phyloP scores from a whole-genome alignment of 2,329 filamentous ascomycete species.

The Cryphonectria naterciae region DNA sequence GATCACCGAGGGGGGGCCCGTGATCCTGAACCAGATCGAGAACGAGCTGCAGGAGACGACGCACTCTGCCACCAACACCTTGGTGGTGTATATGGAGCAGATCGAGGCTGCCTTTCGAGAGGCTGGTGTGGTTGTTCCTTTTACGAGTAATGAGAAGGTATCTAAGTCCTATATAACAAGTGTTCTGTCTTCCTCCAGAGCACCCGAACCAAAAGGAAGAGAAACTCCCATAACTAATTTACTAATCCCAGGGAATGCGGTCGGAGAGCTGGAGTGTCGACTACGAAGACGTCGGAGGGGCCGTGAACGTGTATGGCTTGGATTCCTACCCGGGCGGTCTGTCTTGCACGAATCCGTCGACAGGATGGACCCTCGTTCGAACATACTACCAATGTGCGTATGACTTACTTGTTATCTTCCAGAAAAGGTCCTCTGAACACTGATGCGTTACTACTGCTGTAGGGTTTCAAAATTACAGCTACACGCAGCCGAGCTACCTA shows the following conservation, averaged over 20 bases:
- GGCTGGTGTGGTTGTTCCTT: conserved; percentile 53
- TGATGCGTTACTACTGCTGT: background rate
- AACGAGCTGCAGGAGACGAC: conserved; percentile 54
- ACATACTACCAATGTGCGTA: conserved; percentile 55
- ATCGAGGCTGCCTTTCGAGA: conserved; percentile 49
- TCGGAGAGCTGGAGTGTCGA: conserved; percentile 56
- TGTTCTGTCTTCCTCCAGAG: background rate
- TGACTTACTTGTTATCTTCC: too few species aligned
- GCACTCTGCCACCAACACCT: conserved; percentile 47
- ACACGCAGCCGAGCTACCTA: conserved; percentile 56
- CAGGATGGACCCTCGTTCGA: conserved; percentile 53
- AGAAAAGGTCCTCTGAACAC: background rate
- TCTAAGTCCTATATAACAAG: background rate
- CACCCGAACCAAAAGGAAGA: background rate
- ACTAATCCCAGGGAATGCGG: conserved; percentile 42
- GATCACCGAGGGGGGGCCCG: conserved; percentile 55
- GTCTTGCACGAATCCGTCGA: conserved; percentile 53
- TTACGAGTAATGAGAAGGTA: conserved; percentile 53
- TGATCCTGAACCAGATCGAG: conserved; percentile 57
- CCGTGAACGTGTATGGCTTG: conserved; percentile 54
- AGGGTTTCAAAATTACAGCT: conserved; percentile 57
- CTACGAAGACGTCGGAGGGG: conserved; percentile 59
- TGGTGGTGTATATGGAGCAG: conserved; percentile 58
- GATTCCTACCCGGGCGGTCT: conserved; percentile 52
- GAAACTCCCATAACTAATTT: too few species aligned